Conservation (phyloP, 805 yeast genomes). For the Blastobotrys muscicola region DNA sequence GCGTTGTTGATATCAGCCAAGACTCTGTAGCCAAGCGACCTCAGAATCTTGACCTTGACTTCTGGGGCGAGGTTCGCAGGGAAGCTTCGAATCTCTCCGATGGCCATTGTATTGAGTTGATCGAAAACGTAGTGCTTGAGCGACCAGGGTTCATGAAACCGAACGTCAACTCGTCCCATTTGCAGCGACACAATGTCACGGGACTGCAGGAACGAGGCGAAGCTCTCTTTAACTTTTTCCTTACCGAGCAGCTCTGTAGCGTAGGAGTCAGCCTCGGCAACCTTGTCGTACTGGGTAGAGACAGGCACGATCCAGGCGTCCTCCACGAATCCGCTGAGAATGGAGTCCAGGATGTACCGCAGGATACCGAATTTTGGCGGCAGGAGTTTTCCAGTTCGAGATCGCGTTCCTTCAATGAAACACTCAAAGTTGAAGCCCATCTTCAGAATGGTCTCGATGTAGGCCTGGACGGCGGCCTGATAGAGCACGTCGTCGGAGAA, state of each 20-base stretch:
- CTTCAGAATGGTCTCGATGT: slow-evolving; percentile 39
- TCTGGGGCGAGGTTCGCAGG: slow-evolving; percentile 1
- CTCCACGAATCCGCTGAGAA: slow-evolving; percentile 33
- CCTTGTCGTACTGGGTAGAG: slow-evolving; percentile 50
- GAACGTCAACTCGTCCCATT: slow-evolving; percentile 34
- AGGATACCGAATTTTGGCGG: slow-evolving; percentile 55
- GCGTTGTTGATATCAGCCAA: slow-evolving; percentile 43
- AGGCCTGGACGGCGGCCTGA: slow-evolving; percentile 33
- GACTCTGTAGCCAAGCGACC: slow-evolving; percentile 45
- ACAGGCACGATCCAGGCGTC: slow-evolving; percentile 44
- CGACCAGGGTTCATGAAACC: slow-evolving; percentile 36
- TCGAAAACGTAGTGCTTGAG: slow-evolving; percentile 25
- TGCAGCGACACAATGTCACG: slow-evolving; percentile 25
- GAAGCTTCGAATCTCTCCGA: slow-evolving; percentile 2
- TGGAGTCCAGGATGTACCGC: slow-evolving; percentile 41
- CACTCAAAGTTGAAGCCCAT: slow-evolving; percentile 47
- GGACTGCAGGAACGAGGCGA: slow-evolving; percentile 30
- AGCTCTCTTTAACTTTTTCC: slow-evolving; percentile 47
- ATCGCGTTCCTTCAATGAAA: slow-evolving; percentile 58
- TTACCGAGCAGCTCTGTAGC: slow-evolving; percentile 47
- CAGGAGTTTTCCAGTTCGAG: slow-evolving; percentile 54
- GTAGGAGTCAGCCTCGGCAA: slow-evolving; percentile 46
- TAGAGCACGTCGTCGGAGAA: slow-evolving; percentile 37
- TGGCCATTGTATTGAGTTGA: slow-evolving; percentile 18
- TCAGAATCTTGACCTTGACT: slow-evolving; percentile 23